These are phyloP conservation scores for Plectosphaerella sp. DNA, from an alignment of 2,329 filamentous ascomycete species.

Conservation along the genomic window DNA sequence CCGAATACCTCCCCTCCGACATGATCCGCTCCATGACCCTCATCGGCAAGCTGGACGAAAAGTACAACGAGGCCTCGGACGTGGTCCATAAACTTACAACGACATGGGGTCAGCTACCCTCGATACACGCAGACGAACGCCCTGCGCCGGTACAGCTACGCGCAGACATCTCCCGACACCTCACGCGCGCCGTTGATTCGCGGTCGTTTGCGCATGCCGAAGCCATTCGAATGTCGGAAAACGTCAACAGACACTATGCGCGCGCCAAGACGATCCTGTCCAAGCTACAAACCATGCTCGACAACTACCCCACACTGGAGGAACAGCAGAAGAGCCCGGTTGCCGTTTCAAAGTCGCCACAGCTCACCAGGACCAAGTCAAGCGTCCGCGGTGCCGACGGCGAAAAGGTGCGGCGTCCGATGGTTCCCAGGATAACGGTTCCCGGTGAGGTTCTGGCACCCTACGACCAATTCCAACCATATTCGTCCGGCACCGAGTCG, in stretches of 20 bases:
- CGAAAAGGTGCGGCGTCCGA: constrained; percentile 40
- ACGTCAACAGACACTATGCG: constrained; percentile 57
- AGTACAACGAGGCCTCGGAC: constrained; percentile 50
- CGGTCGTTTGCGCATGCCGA: constrained; percentile 58
- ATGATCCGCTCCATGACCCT: constrained; percentile 61
- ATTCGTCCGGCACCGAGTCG: constrained; percentile 47
- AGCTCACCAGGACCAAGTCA: constrained; percentile 36
- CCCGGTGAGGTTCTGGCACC: constrained; percentile 63
- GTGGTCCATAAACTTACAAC: constrained; percentile 53
- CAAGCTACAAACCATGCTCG: constrained; percentile 56
- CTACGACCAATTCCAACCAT: constrained; percentile 60
- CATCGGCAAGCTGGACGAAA: constrained; percentile 59
- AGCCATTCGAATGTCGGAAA: constrained; percentile 59
- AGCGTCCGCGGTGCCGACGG: constrained; percentile 44
- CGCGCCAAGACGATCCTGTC: constrained; percentile 54
- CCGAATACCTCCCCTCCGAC: constrained; percentile 65
- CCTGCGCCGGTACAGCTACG: constrained; percentile 48
- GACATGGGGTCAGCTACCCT: constrained; percentile 52
- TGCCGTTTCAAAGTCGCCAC: constrained; percentile 46
- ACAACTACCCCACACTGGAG: constrained; percentile 51
- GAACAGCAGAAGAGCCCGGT: constrained; percentile 48
- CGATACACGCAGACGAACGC: constrained; percentile 39
- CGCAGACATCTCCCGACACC: constrained; percentile 54
- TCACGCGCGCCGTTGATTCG: constrained; percentile 50
- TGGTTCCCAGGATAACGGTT: constrained; percentile 56